These are phyloP conservation scores for Cladosporium sp. DNA, from an alignment of 2,329 filamentous ascomycete genomes.

Conservation along the genomic window DNA sequence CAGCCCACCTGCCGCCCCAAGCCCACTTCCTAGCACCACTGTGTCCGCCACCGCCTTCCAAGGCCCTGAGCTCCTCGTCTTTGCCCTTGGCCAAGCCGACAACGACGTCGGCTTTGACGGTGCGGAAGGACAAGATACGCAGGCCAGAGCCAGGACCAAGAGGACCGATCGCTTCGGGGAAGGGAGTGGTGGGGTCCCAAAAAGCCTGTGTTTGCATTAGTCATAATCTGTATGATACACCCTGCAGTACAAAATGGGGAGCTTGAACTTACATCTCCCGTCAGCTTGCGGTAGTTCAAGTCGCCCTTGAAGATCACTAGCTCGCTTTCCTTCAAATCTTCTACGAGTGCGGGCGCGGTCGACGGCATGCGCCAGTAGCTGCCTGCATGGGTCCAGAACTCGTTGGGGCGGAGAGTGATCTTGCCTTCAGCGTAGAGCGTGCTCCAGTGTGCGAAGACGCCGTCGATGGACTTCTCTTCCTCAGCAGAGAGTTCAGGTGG, in stretches of 20 bases:
- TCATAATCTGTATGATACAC: background rate
- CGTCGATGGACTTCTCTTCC: constrained; percentile 64
- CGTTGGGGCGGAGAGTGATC: constrained; percentile 75
- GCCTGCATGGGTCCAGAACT: constrained; percentile 85
- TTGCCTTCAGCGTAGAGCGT: constrained; percentile 76
- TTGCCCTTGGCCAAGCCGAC: constrained; percentile 78
- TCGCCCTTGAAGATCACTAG: constrained; percentile 97
- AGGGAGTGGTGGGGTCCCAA: constrained; percentile 87
- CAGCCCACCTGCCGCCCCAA: constrained; percentile 94
- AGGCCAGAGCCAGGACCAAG: constrained; percentile 77
- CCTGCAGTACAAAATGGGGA: background rate
- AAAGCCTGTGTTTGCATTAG: constrained; percentile 38
- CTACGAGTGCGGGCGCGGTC: constrained; percentile 61
- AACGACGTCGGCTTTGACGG: constrained; percentile 94
- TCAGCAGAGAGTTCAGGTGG: constrained; percentile 61
- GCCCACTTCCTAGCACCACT: constrained; percentile 76
- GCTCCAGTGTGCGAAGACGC: constrained; percentile 80
- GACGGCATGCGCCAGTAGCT: constrained; percentile 84
- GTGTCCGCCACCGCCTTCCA: constrained; percentile 67
- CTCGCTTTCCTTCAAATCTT: constrained; percentile 77
- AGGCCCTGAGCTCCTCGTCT: constrained; percentile 72
- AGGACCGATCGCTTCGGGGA: constrained; percentile 78
- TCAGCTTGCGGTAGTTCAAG: constrained; percentile 91
- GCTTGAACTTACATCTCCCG: constrained; percentile 62
- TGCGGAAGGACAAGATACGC: constrained; percentile 80